Percentiles rank a stretch among this genome's conserved stretches.
Evolutionary conservation across 2,329 filamentous ascomycete genomes (phyloP).

Genomic region (Ascosphaera aggregata): DNA sequence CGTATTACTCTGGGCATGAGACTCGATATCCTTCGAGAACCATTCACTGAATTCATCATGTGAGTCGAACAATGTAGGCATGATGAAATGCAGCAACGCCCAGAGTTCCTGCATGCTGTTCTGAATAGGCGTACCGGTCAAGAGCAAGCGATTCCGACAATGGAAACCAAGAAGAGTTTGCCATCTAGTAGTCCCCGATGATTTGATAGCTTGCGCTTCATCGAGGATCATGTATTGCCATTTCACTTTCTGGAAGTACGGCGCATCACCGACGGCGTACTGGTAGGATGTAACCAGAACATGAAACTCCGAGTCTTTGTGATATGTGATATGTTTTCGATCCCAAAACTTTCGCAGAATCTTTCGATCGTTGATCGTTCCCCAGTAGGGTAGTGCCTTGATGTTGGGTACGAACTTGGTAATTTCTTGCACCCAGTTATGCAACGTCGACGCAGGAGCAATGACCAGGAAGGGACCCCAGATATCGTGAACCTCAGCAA

Average conservation of each 20-base stretch:
- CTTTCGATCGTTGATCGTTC: conserved; percentile 75
- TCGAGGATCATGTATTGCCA: conserved; percentile 99
- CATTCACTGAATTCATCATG: conserved; percentile 92
- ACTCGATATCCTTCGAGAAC: conserved; percentile 58
- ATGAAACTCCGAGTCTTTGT: conserved; percentile 92
- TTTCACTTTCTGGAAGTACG: conserved; percentile 71
- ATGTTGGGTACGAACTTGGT: conserved; percentile 96
- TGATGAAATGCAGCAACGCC: conserved; percentile 90
- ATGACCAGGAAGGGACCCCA: conserved; percentile 95
- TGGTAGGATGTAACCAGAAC: conserved; percentile 97
- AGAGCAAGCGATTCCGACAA: conserved; percentile 60
- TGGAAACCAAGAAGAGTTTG: conserved; percentile 88
- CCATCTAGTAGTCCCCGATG: conserved; percentile 95
- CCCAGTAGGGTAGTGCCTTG: conserved; percentile 94
- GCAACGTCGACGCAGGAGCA: conserved; percentile 92
- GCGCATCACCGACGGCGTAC: conserved; percentile 78
- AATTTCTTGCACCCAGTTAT: conserved; percentile 99
- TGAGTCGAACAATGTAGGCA: conserved; percentile 86
- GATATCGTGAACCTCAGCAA: conserved; percentile 70
- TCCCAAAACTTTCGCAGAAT: conserved; percentile 91
- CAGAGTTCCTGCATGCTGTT: conserved; percentile 94
- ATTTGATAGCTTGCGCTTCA: conserved; percentile 98
- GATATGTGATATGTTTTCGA: conserved; percentile 71
- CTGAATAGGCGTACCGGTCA: conserved; percentile 88
- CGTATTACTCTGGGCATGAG: conserved; percentile 57